Evolutionary conservation across 257 asterid species (phyloP).

Genomic region (Solanum acaule): DNA sequence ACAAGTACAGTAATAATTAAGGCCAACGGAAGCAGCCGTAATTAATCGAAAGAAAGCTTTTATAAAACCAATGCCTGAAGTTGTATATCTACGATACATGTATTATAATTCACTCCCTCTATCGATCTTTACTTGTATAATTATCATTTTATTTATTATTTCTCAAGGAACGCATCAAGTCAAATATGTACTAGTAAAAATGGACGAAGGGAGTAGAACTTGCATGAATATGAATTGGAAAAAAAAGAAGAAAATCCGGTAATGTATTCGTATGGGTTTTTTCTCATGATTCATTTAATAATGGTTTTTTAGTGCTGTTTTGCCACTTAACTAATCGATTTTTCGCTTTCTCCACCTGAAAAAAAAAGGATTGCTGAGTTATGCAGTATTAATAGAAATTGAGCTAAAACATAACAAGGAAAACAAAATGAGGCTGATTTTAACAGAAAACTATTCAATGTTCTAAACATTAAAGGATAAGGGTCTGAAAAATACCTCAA

Average conservation of each 20-base stretch:
- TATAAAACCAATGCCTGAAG: background rate
- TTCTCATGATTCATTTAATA: background rate
- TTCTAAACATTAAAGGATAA: background rate
- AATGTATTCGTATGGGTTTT: background rate
- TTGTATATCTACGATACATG: background rate
- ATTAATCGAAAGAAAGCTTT: background rate
- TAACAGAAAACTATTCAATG: background rate
- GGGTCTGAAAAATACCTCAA: too few species aligned
- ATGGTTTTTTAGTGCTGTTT: background rate
- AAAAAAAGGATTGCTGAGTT: background rate
- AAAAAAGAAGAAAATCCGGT: background rate
- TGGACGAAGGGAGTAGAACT: background rate
- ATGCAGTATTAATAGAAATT: background rate
- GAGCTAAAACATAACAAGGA: background rate
- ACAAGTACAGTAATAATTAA: background rate
- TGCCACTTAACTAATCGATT: slow-evolving; percentile 5
- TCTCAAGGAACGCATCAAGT: background rate
- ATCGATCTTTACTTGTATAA: too few species aligned
- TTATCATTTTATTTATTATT: too few species aligned
- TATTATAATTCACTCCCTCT: background rate
- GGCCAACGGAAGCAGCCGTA: background rate
- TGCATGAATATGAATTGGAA: background rate
- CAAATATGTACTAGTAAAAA: too few species aligned
- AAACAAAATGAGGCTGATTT: background rate
- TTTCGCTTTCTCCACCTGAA: slow-evolving; percentile 1